These are phyloP conservation scores for Sphagnum contortum DNA, from an alignment of 225 moss, liverwort and hornwort species.

Conservation along the genomic window DNA sequence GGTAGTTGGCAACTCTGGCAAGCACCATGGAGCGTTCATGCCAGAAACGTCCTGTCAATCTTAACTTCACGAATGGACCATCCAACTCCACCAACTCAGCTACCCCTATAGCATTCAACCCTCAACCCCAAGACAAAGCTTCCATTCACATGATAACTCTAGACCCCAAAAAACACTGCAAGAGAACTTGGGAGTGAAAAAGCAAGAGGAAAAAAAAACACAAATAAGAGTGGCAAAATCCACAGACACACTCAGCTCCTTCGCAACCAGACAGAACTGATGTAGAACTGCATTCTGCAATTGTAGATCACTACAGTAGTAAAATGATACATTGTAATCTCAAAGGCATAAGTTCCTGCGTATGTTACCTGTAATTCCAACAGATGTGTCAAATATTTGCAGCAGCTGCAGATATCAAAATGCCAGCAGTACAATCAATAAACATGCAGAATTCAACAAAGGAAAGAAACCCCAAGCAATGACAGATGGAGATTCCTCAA, in stretches of 20 bases:
- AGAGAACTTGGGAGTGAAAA: too few relatives aligned
- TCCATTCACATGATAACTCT: not conserved
- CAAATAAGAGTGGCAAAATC: not conserved
- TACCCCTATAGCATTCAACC: conserved; percentile 15
- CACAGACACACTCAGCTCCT: not conserved
- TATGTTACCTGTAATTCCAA: conserved; percentile 44
- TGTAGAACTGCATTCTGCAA: not conserved
- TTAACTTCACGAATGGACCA: conserved; percentile 50
- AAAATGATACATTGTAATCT: not conserved
- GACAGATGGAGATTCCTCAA: not conserved
- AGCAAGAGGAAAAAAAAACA: too few relatives aligned
- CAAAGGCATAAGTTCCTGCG: too few relatives aligned
- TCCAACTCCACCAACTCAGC: conserved; percentile 52
- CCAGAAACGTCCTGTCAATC: conserved; percentile 56
- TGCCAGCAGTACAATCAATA: too few relatives aligned
- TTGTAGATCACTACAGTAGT: not conserved
- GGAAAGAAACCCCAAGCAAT: not conserved
- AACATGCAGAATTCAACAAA: too few relatives aligned
- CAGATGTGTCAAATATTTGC: conserved; percentile 55
- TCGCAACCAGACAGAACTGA: not conserved
- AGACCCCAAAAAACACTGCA: not conserved
- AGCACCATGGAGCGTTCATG: conserved; percentile 65
- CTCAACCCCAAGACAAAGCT: not conserved
- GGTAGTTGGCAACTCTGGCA: conserved; percentile 45
- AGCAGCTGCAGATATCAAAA: conserved; percentile 23